These are phyloP conservation scores for Oldenlandia corymbosa DNA, from an alignment of 257 asterid genomes.

Conservation along the genomic window DNA sequence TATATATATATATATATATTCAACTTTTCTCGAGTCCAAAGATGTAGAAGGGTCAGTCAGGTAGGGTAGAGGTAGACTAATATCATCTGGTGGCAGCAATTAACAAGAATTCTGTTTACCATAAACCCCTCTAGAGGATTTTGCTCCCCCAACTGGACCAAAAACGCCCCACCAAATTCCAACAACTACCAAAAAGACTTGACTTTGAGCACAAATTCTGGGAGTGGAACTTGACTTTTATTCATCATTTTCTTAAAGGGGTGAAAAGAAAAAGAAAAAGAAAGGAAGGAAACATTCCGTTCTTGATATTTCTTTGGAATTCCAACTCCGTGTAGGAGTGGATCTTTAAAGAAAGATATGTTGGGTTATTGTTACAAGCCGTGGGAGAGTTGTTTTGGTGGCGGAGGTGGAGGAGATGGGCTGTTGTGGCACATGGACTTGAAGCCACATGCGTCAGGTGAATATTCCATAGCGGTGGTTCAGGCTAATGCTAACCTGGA, in stretches of 20 bases:
- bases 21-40: too few relatives aligned
- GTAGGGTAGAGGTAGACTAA: not conserved
- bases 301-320: not conserved
- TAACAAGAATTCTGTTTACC: conserved; percentile 1
- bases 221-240: not conserved
- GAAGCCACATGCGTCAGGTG: conserved; percentile 38
- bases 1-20: too few relatives aligned
- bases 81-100: not conserved
- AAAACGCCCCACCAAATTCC: conserved; percentile 1
- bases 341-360: conserved; percentile 14
- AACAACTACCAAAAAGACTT: conserved; percentile 14
- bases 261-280: too few relatives aligned
- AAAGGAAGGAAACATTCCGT: not conserved
- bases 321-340: not conserved
- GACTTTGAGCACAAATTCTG: conserved; percentile 4
- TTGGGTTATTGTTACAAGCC: conserved; percentile 20
- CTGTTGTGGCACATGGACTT: conserved; percentile 38
- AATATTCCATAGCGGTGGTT: conserved; percentile 39
- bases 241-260: too few relatives aligned
- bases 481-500: conserved; percentile 42
- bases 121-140: not conserved
- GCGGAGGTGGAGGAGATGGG: conserved; percentile 27
- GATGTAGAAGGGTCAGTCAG: too few relatives aligned
- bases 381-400: conserved; percentile 27
- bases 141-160: conserved; percentile 11